A percentile compares a stretch with the other conserved stretches of the same genome.
Conservation (phyloP, 257 asterid genomes). For the Craterostigma plantagineum region DNA sequence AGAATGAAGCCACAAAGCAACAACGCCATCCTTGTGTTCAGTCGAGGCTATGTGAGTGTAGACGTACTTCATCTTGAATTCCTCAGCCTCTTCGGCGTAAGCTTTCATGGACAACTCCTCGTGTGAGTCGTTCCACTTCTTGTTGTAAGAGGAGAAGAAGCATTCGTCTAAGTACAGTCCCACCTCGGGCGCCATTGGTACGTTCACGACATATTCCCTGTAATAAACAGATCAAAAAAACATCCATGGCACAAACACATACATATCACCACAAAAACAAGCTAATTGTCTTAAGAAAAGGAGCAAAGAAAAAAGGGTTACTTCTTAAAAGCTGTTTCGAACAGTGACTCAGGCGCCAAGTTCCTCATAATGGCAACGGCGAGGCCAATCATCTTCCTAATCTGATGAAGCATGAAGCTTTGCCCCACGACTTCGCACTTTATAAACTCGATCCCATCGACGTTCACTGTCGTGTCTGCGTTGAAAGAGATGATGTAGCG, state of each 20-base stretch:
- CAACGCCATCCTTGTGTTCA: slow-evolving; percentile 63
- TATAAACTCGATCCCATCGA: slow-evolving; percentile 71
- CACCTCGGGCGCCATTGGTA: slow-evolving; percentile 98
- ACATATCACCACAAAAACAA: neutral
- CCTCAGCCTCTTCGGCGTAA: slow-evolving; percentile 53
- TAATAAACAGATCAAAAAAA: slow-evolving; percentile 11
- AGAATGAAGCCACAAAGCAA: slow-evolving; percentile 76
- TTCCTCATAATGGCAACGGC: slow-evolving; percentile 91
- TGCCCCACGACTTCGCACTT: slow-evolving; percentile 92
- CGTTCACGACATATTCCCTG: slow-evolving; percentile 65
- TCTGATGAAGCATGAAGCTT: slow-evolving; percentile 99
- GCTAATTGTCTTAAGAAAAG: neutral
- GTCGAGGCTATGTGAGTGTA: slow-evolving; percentile 62
- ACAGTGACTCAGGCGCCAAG: slow-evolving; percentile 44
- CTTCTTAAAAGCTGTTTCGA: slow-evolving; percentile 54
- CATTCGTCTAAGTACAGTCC: slow-evolving; percentile 93
- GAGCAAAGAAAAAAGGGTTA: slow-evolving; percentile 13
- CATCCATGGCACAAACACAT: too few species aligned
- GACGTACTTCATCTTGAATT: slow-evolving; percentile 62
- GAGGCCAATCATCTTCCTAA: slow-evolving; percentile 91
- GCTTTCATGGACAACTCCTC: slow-evolving; percentile 77
- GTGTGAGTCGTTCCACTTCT: slow-evolving; percentile 55
- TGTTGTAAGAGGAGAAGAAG: slow-evolving; percentile 72
- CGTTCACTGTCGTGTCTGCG: slow-evolving; percentile 34
- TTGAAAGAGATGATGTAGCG: slow-evolving; percentile 56